phyloP scores from a whole-genome alignment of 2,329 filamentous ascomycete genomes.

The Alternaria panax region DNA sequence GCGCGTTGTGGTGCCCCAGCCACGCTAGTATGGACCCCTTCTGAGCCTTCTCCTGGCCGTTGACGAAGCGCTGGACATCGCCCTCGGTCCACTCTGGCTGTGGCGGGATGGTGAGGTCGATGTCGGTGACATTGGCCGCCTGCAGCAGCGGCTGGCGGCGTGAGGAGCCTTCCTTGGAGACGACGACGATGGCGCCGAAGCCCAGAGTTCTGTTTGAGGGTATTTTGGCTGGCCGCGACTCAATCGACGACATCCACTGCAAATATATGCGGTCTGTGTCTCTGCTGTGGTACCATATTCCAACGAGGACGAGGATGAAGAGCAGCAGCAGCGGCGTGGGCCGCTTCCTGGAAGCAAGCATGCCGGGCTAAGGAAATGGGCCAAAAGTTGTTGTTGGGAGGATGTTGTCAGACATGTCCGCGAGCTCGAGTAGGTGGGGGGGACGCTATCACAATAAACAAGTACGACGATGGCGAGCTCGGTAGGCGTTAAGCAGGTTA shows the following conservation, averaged over 20 bases:
- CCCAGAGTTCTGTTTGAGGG: constrained; percentile 48
- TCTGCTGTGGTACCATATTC: constrained; percentile 39
- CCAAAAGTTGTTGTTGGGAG: constrained; percentile 20
- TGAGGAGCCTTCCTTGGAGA: constrained; percentile 50
- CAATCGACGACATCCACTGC: constrained; percentile 38
- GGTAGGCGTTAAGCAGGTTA: neutral
- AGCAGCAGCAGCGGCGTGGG: constrained; percentile 40
- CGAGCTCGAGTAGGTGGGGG: constrained; percentile 1
- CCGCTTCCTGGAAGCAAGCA: constrained; percentile 46
- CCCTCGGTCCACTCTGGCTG: constrained; percentile 54
- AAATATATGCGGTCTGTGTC: constrained; percentile 39
- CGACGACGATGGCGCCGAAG: constrained; percentile 53
- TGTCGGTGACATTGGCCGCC: constrained; percentile 52
- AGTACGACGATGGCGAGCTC: neutral
- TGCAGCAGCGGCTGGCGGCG: constrained; percentile 52
- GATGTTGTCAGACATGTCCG: constrained; percentile 32
- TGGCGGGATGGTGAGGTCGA: constrained; percentile 53
- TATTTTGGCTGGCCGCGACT: constrained; percentile 32
- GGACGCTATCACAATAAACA: constrained; percentile 5
- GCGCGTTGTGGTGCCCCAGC: constrained; percentile 54
- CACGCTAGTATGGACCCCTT: constrained; percentile 54
- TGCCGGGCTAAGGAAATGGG: constrained; percentile 28
- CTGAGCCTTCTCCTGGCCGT: constrained; percentile 44
- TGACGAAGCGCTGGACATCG: constrained; percentile 50
- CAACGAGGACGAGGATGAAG: constrained; percentile 34